Percentiles rank a stretch among this genome's conserved stretches.
These are phyloP conservation scores for Candolleomyces eurysporus DNA, from an alignment of 768 basidiomycete species.

Conservation along the genomic window DNA sequence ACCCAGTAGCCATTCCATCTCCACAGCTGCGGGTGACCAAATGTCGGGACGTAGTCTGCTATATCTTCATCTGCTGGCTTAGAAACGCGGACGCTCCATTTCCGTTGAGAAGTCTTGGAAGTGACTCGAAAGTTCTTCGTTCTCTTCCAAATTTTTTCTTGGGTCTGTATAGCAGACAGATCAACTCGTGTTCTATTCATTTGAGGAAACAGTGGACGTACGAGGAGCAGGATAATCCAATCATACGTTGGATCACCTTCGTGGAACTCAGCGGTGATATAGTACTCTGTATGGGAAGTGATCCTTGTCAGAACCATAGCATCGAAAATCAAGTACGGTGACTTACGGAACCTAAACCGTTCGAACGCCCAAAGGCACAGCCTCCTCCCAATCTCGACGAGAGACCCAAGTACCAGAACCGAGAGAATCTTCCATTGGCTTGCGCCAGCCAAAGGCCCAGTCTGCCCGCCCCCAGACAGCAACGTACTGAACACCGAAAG, in stretches of 20 bases:
- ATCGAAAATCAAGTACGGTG: background rate
- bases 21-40: slow-evolving; percentile 39
- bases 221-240: slow-evolving; percentile 41
- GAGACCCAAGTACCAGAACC: slow-evolving; percentile 31
- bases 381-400: slow-evolving; percentile 38
- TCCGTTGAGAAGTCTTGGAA: slow-evolving; percentile 30
- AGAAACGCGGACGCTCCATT: too few relatives aligned
- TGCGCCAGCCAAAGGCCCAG: too few relatives aligned
- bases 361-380: slow-evolving; percentile 31
- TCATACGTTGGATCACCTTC: slow-evolving; percentile 41
- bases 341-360: slow-evolving; percentile 37
- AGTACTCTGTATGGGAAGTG: slow-evolving; percentile 27
- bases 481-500: background rate
- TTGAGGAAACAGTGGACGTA: slow-evolving; percentile 14
- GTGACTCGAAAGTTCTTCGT: slow-evolving; percentile 42
- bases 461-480: background rate
- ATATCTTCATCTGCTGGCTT: slow-evolving; percentile 16
- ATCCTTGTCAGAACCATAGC: too few relatives aligned
- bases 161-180: slow-evolving; percentile 26
- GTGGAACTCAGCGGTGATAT: slow-evolving; percentile 36
- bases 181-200: background rate
- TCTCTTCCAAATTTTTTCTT: slow-evolving; percentile 40
- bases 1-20: slow-evolving; percentile 44
- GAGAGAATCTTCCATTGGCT: slow-evolving; percentile 17
- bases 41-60: slow-evolving; percentile 43